Conservation (phyloP, 305 asterid genomes). For the Rubia occidens region DNA sequence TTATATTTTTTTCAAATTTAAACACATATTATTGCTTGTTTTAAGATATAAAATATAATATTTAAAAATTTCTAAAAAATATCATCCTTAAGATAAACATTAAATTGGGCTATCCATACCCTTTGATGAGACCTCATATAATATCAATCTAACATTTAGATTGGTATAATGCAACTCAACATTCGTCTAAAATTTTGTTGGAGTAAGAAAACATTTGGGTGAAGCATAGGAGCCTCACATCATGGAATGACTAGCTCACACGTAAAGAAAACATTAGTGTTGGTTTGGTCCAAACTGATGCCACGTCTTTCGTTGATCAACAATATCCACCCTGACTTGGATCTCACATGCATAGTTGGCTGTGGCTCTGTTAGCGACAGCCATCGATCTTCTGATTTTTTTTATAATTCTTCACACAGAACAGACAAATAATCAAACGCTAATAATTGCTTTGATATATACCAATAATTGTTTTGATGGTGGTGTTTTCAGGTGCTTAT, state of each 20-base stretch:
- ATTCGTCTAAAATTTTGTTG: no score
- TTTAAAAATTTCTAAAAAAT: no score
- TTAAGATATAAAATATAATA: no score
- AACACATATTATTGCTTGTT: no score
- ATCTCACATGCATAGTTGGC: background rate
- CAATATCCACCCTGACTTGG: background rate
- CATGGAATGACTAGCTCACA: background rate
- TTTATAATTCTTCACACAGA: background rate
- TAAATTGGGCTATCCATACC: no score
- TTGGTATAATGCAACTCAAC: no score
- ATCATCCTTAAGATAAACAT: no score
- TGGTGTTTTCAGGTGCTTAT: background rate
- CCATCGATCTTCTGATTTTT: background rate
- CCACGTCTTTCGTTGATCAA: background rate
- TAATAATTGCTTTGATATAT: background rate
- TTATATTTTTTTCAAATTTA: no score
- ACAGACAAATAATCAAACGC: background rate
- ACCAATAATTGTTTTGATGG: background rate
- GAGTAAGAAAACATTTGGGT: background rate
- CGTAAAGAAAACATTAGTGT: background rate
- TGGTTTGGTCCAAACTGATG: conserved; percentile 5
- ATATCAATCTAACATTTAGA: no score
- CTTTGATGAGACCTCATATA: no score
- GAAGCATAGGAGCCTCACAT: background rate
- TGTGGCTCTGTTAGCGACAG: background rate